phyloP scores from a whole-genome alignment of 345 rosid genomes.

The Microthlaspi erraticum region DNA sequence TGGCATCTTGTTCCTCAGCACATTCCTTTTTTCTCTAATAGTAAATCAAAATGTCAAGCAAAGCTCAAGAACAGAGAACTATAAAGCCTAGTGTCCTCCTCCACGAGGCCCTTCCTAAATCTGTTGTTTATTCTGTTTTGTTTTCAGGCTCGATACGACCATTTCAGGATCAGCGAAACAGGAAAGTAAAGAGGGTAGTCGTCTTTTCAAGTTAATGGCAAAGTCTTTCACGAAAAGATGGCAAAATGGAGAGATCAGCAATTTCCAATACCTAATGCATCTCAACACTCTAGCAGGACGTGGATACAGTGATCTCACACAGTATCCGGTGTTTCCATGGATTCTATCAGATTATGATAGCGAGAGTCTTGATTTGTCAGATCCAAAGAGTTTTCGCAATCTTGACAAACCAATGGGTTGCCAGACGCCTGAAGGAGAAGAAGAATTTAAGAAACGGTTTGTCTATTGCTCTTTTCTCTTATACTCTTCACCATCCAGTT shows the following conservation, averaged over 20 bases:
- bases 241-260: conserved; percentile 98
- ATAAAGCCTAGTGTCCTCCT: conserved; percentile 11
- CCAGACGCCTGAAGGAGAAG: conserved; percentile 90
- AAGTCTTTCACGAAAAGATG: conserved; percentile 95
- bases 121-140: conserved; percentile 27
- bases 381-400: conserved; percentile 75
- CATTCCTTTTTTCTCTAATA: background rate
- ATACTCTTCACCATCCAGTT: background rate
- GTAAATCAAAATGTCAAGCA: background rate
- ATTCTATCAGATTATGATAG: conserved; percentile 88
- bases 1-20: no score
- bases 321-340: conserved; percentile 98
- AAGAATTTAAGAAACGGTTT: conserved; percentile 90
- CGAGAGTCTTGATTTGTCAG: conserved; percentile 72
- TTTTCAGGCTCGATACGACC: conserved; percentile 84
- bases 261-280: conserved; percentile 97
- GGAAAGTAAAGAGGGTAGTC: conserved; percentile 86
- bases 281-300: conserved; percentile 96
- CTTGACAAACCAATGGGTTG: conserved; percentile 98
- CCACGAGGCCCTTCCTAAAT: conserved; percentile 14
- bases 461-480: background rate
- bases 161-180: conserved; percentile 87
- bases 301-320: conserved; percentile 95
- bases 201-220: conserved; percentile 82
- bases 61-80: conserved; percentile 18